Evolutionary conservation across 2,329 filamentous ascomycete species (phyloP).

Genomic region (Venturiaceae sp.): DNA sequence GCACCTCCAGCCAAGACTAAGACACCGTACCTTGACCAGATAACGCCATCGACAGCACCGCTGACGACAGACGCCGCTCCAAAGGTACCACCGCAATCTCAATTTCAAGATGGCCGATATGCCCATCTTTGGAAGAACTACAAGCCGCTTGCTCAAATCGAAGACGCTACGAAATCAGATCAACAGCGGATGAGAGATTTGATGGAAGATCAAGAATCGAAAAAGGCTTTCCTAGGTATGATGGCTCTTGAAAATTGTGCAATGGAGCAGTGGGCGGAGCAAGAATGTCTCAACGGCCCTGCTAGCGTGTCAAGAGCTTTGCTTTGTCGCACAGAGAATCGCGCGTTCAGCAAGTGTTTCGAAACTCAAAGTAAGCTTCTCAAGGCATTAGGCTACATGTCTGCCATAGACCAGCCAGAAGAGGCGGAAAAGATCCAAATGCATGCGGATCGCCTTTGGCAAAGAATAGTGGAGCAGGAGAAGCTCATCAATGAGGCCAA

Average conservation of each 20-base stretch:
- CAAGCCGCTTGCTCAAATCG: constrained; percentile 59
- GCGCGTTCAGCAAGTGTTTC: constrained; percentile 76
- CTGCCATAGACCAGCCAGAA: constrained; percentile 51
- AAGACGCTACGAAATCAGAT: constrained; percentile 60
- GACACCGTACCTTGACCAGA: constrained; percentile 34
- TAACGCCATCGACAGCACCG: constrained; percentile 10
- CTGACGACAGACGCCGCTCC: constrained; percentile 19
- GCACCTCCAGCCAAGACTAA: constrained; percentile 35
- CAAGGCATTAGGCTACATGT: constrained; percentile 80
- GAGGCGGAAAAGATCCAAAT: constrained; percentile 79
- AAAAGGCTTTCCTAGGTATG: constrained; percentile 65
- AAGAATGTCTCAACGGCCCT: constrained; percentile 62
- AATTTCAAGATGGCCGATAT: constrained; percentile 62
- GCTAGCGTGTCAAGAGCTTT: constrained; percentile 58
- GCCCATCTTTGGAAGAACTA: constrained; percentile 93
- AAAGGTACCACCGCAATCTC: constrained; percentile 41
- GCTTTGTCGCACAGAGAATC: constrained; percentile 72
- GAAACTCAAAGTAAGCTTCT: constrained; percentile 85
- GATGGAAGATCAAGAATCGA: constrained; percentile 73
- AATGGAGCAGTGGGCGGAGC: constrained; percentile 73
- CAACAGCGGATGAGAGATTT: constrained; percentile 74
- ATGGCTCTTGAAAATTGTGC: constrained; percentile 92
- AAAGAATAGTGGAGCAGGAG: constrained; percentile 79
- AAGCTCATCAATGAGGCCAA: constrained; percentile 60
- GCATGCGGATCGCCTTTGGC: constrained; percentile 86